Conservation (phyloP, 768 basidiomycete species). For the Kwoniella mangroviensis region DNA sequence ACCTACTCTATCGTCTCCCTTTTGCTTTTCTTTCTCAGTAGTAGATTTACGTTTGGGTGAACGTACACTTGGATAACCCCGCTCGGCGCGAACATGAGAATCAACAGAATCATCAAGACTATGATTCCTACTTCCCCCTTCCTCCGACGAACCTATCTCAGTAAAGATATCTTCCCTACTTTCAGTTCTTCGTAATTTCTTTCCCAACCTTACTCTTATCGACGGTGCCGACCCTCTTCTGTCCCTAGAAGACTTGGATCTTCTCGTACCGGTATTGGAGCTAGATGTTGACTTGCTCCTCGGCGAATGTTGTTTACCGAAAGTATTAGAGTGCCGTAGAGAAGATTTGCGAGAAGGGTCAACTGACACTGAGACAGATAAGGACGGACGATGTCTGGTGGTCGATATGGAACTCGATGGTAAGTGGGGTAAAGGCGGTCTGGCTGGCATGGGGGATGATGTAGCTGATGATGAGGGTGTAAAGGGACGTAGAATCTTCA, state of each 20-base stretch:
- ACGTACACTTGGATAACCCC: neutral
- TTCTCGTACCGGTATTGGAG: neutral
- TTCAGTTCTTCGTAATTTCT: conserved; percentile 22
- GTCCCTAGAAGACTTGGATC: neutral
- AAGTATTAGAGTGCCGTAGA: neutral
- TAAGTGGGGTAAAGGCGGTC: conserved; percentile 9
- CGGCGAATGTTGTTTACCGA: neutral
- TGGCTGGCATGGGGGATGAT: neutral
- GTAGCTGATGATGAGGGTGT: conserved; percentile 13
- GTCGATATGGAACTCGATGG: conserved; percentile 9
- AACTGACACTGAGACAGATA: neutral
- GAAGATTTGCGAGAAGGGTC: conserved; percentile 1
- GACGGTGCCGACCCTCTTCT: neutral
- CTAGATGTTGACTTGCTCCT: neutral
- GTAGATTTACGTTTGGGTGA: neutral
- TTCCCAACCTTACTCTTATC: conserved; percentile 15
- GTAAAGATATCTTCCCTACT: conserved; percentile 41
- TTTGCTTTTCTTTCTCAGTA: neutral
- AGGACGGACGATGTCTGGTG: neutral
- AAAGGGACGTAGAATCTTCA: conserved; percentile 6
- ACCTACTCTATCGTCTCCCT: conserved; percentile 7
- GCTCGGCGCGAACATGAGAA: neutral
- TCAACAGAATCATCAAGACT: neutral
- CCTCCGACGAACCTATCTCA: conserved; percentile 25
- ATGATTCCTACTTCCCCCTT: neutral